Base-by-base conservation (phyloP, 768 basidiomycete species). In the Saitozyma sp. region DNA sequence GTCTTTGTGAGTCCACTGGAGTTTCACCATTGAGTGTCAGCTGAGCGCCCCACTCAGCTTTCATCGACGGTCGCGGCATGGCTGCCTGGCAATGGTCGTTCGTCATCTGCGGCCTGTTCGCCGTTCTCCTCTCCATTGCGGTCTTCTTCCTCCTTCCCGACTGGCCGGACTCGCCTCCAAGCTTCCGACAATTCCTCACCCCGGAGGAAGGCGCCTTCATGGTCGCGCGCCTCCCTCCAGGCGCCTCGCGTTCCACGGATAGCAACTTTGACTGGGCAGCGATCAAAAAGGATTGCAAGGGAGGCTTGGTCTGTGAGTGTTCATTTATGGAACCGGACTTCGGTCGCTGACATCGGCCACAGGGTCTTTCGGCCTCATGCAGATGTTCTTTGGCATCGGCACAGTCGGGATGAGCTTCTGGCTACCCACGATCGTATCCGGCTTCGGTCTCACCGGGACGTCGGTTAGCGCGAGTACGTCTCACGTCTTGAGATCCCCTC, bases 171-270 rank as follows among this genome's bases (percentile, higher is more conserved):
- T 67, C 64, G 39, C 63, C 62, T 55, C 65, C 65, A 16, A 50
- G 43, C 37, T 63, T 60, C 43, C 52, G 69, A 13, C 61, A 67
- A 54, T 72, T 72, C 66, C 65, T 75, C 41, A 67, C 73, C 6
- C 59, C 46, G 2, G 56, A 63, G 9, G 73, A 75, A 61, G 57
- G 63, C 1, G 52, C 53, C 9, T 66, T 70, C 60, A 58, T 75
- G 46, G 59, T 59, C 9, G 58, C 64, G 11, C 73, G 73, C 16
- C 66, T 75, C 6, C 66, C 73, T 9, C 49, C 64, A 2, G 68
- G 61, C 49, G 59, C 67, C 0, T 54, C 69, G 16, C 55, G 58
- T 40, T 53, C 59, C 6, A 61, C 65, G 39, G 69, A 73, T 43
- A 39, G 29, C n/a, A 67, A 69, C 53, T 63, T 75, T 38, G 57